Percentiles rank a stretch among this genome's conserved stretches.
These are phyloP conservation scores for Tolypocladium capitatum DNA, from an alignment of 2,329 filamentous ascomycete species.

Conservation along the genomic window DNA sequence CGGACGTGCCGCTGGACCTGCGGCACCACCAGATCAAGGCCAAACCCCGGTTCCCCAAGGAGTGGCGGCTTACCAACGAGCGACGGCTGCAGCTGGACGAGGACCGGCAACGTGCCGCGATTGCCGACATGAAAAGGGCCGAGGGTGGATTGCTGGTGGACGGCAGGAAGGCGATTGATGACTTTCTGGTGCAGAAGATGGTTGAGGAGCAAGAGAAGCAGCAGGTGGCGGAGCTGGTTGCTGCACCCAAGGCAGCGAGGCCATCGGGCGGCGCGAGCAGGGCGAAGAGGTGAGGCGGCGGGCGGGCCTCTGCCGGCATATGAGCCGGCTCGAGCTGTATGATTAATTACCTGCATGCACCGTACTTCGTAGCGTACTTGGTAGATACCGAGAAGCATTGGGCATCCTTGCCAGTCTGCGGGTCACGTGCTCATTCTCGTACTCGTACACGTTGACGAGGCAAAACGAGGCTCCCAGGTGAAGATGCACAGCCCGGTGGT, in stretches of 20 bases:
- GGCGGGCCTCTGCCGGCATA: neutral
- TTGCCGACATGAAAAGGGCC: constrained; percentile 40
- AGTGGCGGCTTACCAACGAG: constrained; percentile 68
- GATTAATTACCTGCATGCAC: neutral
- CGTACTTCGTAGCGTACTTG: neutral
- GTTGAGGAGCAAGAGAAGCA: constrained; percentile 20
- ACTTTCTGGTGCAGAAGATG: constrained; percentile 17
- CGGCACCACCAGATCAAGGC: constrained; percentile 66
- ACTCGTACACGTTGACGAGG: too few species aligned
- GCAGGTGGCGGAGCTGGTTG: constrained; percentile 18
- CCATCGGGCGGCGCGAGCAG: constrained; percentile 6
- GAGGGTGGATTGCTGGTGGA: constrained; percentile 45
- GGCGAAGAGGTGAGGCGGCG: constrained; percentile 9
- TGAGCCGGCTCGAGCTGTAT: neutral
- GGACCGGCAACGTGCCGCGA: constrained; percentile 35
- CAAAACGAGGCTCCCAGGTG: too few species aligned
- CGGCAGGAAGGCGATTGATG: constrained; percentile 36
- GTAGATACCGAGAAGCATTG: neutral
- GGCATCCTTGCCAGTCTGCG: too few species aligned
- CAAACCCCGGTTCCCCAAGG: constrained; percentile 60
- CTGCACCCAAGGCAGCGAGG: constrained; percentile 7
- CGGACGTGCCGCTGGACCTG: constrained; percentile 79
- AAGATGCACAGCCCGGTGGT: too few species aligned
- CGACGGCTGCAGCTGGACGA: constrained; percentile 52
- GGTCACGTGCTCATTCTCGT: too few species aligned